Base-by-base conservation (phyloP, 2,329 filamentous ascomycete species). In the Fusarium irregulare region DNA sequence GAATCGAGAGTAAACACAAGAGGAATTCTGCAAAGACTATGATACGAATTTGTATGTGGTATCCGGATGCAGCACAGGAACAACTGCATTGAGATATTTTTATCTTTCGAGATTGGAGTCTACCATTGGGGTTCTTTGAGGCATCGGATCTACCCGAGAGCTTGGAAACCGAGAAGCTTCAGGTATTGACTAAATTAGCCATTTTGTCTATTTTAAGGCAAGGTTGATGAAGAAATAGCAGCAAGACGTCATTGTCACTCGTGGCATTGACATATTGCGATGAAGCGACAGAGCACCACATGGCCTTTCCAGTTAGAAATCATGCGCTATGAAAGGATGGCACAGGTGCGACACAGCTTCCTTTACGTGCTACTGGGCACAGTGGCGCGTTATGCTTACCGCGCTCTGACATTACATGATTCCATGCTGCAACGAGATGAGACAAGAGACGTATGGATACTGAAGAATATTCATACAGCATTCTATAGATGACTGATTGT, bases 381-480 rank as follows among this genome's bases (percentile, higher is more conserved):
- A 54, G 56, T 49, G 61, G 56, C 48, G 47, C 48, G 44, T 41
- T 59, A 41, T 48, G 34, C 48, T 58, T 49, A 46, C 41, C 27
- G 54, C 25, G 50, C 51, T 62, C 55, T 64, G 50, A 44, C 59
- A 59, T 45, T 50, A 49, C 42, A 37, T 57, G 61, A 27, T 37
- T 55, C 47, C 32, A 47, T 58, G 54, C 54, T 50, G 56, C 47
- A 48, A 55, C 56, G 56, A 59, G 54, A 53, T 70, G 67, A 70
- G 53, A 70, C 57, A 50, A 32, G n/a, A 57, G 46, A 45, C 41
- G 63, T 58, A 51, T 56, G 68, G 46, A 47, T 49, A 25, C 46
- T 34, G 27, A 44, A 72, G 34, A 55, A 48, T 20, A 48, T 56
- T 57, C 34, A 37, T 46, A 27, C 23, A 42, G n/a, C 25, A 34